Conservation (phyloP, 176 grass and related monocot species). For the Stipa capillata region DNA sequence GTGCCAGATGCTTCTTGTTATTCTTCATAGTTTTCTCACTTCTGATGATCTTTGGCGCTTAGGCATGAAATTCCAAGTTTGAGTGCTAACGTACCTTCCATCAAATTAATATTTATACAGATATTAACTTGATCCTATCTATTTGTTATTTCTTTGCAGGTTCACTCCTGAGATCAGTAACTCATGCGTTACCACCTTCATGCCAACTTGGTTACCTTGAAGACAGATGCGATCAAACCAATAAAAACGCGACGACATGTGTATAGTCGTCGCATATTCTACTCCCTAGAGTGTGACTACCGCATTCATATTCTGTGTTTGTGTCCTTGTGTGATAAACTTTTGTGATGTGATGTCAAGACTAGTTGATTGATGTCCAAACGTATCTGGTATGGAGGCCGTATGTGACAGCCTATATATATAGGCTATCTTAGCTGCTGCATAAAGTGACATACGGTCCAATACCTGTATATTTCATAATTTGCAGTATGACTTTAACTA, state of each 20-base stretch:
- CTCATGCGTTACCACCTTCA: constrained; percentile 50
- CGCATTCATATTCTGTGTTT: background rate
- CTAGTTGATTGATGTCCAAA: background rate
- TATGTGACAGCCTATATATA: background rate
- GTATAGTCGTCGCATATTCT: background rate
- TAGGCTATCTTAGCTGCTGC: background rate
- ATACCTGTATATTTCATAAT: background rate
- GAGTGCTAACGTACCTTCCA: background rate
- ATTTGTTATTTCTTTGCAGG: constrained; percentile 12
- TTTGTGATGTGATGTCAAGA: constrained; percentile 6
- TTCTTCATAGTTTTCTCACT: background rate
- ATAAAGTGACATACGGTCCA: background rate
- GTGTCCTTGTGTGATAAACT: background rate
- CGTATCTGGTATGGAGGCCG: background rate
- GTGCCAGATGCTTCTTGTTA: background rate
- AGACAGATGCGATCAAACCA: background rate
- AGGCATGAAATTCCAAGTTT: background rate
- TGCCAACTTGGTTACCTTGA: constrained; percentile 81
- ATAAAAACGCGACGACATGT: constrained; percentile 18
- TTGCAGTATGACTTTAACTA: background rate
- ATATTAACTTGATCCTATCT: background rate
- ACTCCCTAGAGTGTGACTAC: background rate
- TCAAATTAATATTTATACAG: no score
- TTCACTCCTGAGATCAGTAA: constrained; percentile 63
- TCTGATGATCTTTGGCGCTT: background rate